Evolutionary conservation across 495 filamentous ascomycete species (phyloP).

Genomic region (Chaetomium tenue): DNA sequence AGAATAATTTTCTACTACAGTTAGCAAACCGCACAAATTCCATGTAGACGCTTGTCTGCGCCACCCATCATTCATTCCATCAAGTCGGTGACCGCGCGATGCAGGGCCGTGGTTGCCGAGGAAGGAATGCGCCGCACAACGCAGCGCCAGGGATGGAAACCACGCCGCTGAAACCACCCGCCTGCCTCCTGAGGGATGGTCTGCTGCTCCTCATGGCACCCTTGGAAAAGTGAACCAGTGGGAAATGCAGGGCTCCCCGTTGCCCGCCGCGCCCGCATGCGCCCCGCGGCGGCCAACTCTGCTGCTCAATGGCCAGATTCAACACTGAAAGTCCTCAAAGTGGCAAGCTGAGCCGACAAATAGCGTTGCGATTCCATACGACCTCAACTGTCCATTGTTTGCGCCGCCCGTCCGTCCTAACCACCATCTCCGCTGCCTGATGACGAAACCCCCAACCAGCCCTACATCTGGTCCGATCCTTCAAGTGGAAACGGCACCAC

Average conservation of each 20-base stretch:
- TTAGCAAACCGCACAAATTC: not conserved
- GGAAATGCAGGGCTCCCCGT: not conserved
- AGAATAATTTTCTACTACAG: not conserved
- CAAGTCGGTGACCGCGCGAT: conserved; percentile 12
- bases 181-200: conserved; percentile 15
- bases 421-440: conserved; percentile 10
- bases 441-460: conserved; percentile 12
- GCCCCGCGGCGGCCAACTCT: not conserved
- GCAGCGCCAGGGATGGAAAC: conserved; percentile 3
- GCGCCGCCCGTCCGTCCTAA: not conserved
- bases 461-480: conserved; percentile 14
- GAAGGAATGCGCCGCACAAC: conserved; percentile 16
- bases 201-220: conserved; percentile 18
- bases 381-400: not conserved
- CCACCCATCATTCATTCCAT: not conserved
- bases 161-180: conserved; percentile 14
- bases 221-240: conserved; percentile 13
- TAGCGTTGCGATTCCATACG: conserved; percentile 8
- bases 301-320: conserved; percentile 1
- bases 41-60: not conserved
- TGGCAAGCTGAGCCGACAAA: conserved; percentile 10
- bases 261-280: conserved; percentile 4
- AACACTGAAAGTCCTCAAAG: not conserved
- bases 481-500: not conserved
- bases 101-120: conserved; percentile 27